Evolutionary conservation across 2,329 filamentous ascomycete species (phyloP).

Genomic region (Byssothecium circinans): DNA sequence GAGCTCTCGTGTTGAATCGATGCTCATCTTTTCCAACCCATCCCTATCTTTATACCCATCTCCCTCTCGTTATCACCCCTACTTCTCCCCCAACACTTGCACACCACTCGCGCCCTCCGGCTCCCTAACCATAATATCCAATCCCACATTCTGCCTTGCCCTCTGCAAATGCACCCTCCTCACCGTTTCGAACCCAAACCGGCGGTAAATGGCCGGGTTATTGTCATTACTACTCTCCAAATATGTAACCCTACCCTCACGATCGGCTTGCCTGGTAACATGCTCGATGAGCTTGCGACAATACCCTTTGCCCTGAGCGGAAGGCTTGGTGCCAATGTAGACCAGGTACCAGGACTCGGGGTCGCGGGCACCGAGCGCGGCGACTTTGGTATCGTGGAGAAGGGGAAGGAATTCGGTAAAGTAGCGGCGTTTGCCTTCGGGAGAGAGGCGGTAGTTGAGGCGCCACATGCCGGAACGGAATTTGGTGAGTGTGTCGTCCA

Average conservation of each 20-base stretch:
- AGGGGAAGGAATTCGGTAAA: constrained; percentile 76
- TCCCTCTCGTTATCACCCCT: too few relatives aligned
- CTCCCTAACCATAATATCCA: constrained; percentile 84
- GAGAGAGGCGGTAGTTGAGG: constrained; percentile 71
- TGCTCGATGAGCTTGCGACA: constrained; percentile 70
- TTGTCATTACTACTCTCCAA: constrained; percentile 72
- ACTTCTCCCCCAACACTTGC: constrained; percentile 5
- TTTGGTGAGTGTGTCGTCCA: constrained; percentile 72
- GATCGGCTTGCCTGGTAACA: constrained; percentile 67
- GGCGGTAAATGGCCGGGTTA: constrained; percentile 73
- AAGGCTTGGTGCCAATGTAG: constrained; percentile 76
- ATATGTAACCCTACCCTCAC: constrained; percentile 69
- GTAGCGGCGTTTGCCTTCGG: constrained; percentile 73
- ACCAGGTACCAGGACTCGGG: constrained; percentile 77
- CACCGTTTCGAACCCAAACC: constrained; percentile 71
- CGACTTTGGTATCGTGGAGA: constrained; percentile 70
- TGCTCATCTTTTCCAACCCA: constrained; percentile 8
- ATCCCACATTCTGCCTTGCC: constrained; percentile 59
- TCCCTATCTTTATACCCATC: background rate
- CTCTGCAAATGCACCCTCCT: constrained; percentile 65
- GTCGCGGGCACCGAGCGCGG: constrained; percentile 68
- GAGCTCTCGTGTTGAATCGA: constrained; percentile 29
- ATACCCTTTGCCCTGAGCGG: constrained; percentile 71
- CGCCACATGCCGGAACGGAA: constrained; percentile 78
- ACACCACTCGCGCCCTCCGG: constrained; percentile 44